Base-by-base conservation (phyloP, 768 basidiomycete species). In the Agrocybe pediades region DNA sequence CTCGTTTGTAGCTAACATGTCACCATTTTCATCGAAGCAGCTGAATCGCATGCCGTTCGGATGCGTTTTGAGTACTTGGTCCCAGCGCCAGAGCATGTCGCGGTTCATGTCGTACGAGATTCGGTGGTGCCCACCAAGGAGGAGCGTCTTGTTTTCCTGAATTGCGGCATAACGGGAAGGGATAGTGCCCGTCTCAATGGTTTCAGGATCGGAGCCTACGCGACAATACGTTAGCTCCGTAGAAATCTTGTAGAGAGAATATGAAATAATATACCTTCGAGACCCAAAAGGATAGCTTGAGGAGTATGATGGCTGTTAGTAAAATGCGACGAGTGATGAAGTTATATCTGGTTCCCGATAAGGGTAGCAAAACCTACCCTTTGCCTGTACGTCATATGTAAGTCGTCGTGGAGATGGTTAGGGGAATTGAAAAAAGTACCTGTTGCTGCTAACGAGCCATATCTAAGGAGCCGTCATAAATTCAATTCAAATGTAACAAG, bases 11-110 rank as follows among this genome's bases (percentile, higher is more conserved):
- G 95, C 95, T 53, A 98, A 74, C 55, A 98, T 72, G 57, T 91
- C 84, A 1, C 95, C 95, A n/a, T 88, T 76, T 42, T 80, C 76
- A 49, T 79, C 85, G 59, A 94, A 98, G 27, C 84, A 89, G 29
- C 87, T 87, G 68, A 98, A 98, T 8, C 93, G 81, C 85, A 98
- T 95, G 41, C 95, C 95, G 65, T 96, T 96, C 0, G 92, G 88
- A 65, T 92, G 90, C 0, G 90, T 91, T 68, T 87, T 88, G 23
- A 95, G 80, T n/a, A 94, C 88, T 47, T 89, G 84, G 62, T 93
- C 90, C 84, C 86, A 92, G 21, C 88, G 78, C 93, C 93, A 96
- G 20, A 94, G 73, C 92, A 98, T 92, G 66, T 98, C 96, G 23
- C 83, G 78, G 56, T 93, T 85, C 81, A 92, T 88, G 67, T 95